Conservation (phyloP, 2,329 filamentous ascomycete species). For the Arthroderma sp. region DNA sequence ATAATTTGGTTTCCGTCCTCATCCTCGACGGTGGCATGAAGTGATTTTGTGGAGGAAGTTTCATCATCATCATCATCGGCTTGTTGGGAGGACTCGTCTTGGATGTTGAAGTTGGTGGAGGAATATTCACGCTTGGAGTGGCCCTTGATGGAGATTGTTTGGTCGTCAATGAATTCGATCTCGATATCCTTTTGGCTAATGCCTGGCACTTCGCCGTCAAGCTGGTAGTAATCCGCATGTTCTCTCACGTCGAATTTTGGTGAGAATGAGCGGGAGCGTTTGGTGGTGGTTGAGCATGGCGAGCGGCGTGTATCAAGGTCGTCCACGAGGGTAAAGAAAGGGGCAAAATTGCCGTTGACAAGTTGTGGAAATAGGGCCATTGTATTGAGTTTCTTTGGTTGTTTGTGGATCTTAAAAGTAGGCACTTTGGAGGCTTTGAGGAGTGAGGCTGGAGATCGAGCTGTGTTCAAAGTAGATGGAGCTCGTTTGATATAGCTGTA, state of each 20-base stretch:
- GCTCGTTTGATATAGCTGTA: conserved; percentile 4
- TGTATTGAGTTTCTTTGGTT: conserved; percentile 11
- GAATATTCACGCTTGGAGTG: conserved; percentile 23
- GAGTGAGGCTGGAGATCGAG: conserved; percentile 2
- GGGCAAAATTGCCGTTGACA: conserved; percentile 22
- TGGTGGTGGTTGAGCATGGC: neutral
- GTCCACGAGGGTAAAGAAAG: conserved; percentile 31
- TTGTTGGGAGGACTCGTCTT: neutral
- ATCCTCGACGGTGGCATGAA: conserved; percentile 42
- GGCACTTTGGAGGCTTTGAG: conserved; percentile 3
- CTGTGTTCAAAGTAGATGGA: conserved; percentile 5
- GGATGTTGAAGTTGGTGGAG: conserved; percentile 12
- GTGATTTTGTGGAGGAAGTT: conserved; percentile 17
- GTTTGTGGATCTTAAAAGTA: neutral
- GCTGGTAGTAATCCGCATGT: conserved; percentile 25
- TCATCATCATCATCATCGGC: conserved; percentile 11
- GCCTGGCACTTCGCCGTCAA: conserved; percentile 35
- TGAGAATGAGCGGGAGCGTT: conserved; percentile 21
- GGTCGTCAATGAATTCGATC: conserved; percentile 34
- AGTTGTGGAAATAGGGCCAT: conserved; percentile 30
- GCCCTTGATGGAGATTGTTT: conserved; percentile 33
- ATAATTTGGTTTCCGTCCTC: conserved; percentile 23
- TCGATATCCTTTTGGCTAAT: conserved; percentile 31
- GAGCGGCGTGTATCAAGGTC: conserved; percentile 26
- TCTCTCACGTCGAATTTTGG: conserved; percentile 34